phyloP scores from a whole-genome alignment of 768 basidiomycete species.

The Russula earlei region DNA sequence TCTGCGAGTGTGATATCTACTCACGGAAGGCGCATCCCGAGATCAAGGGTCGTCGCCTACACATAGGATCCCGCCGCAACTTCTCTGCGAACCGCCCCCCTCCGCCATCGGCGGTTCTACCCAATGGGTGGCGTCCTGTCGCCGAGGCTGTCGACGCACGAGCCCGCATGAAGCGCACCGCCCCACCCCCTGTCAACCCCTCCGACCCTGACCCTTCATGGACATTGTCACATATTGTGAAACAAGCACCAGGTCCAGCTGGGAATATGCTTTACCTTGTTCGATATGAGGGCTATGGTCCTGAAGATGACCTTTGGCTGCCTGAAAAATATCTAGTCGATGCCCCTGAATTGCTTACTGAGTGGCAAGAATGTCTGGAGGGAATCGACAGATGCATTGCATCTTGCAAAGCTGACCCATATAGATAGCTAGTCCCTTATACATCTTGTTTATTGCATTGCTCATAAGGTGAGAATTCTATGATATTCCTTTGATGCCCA shows the following conservation, averaged over 20 bases:
- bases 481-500: too few relatives aligned
- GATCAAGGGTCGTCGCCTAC: slow-evolving; percentile 30
- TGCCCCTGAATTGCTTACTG: slow-evolving; percentile 20
- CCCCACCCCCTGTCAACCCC: slow-evolving; percentile 18
- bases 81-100: slow-evolving; percentile 20
- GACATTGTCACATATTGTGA: slow-evolving; percentile 27
- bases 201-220: slow-evolving; percentile 21
- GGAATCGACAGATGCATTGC: slow-evolving; percentile 15
- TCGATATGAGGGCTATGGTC: slow-evolving; percentile 26
- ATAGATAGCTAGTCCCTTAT: background rate
- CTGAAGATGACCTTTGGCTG: slow-evolving; percentile 25
- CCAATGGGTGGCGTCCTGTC: slow-evolving; percentile 20
- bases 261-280: slow-evolving; percentile 21
- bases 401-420: background rate
- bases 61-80: slow-evolving; percentile 24
- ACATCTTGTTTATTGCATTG: too few relatives aligned
- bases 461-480: too few relatives aligned
- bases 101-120: slow-evolving; percentile 24
- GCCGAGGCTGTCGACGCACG: slow-evolving; percentile 6
- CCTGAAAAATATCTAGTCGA: slow-evolving; percentile 20
- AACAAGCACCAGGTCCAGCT: slow-evolving; percentile 17
- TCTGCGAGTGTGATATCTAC: slow-evolving; percentile 78
- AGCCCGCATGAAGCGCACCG: slow-evolving; percentile 6
- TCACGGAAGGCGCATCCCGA: slow-evolving; percentile 45
- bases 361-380: slow-evolving; percentile 21